Base-by-base conservation (phyloP, 805 yeast genomes). In the Lipomyces sp. region DNA sequence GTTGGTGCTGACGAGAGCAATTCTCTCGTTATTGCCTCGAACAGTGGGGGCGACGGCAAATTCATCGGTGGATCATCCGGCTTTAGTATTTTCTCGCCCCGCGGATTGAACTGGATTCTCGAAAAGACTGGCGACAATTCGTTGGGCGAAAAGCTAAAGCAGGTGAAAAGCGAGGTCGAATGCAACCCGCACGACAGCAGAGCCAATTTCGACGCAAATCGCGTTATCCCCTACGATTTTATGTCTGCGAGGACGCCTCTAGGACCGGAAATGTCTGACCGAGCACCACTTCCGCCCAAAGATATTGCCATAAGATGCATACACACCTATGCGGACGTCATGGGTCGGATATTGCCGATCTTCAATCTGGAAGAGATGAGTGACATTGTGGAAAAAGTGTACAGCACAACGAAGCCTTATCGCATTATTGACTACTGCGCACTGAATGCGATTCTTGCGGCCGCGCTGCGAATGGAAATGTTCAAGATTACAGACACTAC, bases 61-160 rank as follows among this genome's bases (percentile, higher is more conserved):
- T 59, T 53, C 37, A 39, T 59, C 18, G 58, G 58, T 21, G 32
- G 44, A 21, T 40, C 60, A 6, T 57, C 63, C 2, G 32, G 46
- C 13, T 57, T 53, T 21, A 43, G 57, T 1, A 39, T 60, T 2
- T 48, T 59, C 19, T 59, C 63, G 4, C 51, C 55, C 4, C 48
- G 43, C 22, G 63, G 63, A 2, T 28, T 59, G 23, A 23, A 45
- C 23, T 60, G 63, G 63, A 59, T 60, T n/a, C 39, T 39, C 31
- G 50, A 45, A 31, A 47, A 55, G 34, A 49, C 48, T 21, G 62
- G 60, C 29, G 45, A 29, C 40, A 33, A 26, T n/a, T 31, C 29
- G 21, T 41, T 51, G 22, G 46, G 37, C 34, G 31, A 43, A 10
- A 39, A 37, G 18, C 24, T 51, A 13, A 31, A 33, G 24, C n/a